Evolutionary conservation across 306 rosid species (phyloP), one percentile per base, ranked within the genome.

Genomic region (Cicer pinnatifidum): DNA sequence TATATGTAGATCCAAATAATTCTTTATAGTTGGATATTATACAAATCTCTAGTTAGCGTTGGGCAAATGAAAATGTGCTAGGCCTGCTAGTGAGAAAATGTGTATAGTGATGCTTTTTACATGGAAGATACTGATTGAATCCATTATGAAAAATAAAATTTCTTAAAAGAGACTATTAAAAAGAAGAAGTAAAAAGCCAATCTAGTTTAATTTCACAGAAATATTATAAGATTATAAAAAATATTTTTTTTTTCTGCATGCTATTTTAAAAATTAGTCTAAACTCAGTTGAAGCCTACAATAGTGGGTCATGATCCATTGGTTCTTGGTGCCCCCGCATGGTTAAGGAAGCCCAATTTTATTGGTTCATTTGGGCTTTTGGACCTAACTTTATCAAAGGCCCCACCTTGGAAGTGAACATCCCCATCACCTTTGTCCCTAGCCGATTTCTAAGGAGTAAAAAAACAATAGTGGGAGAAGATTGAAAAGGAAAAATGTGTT

Each of bases 291-390:
- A 75, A 85, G 80, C 83, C 83, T 75, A 80, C 82, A 39, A 7
- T 7, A 74, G 72, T 80, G 71, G 84, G 87, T 72, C 73, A 72
- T 23, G 72, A 76, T 50, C 17, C 45, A 11, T 71, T 3, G 13
- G 20, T 28, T 28, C 33, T 28, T 28, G 33, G 33, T 28, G 33
- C 70, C 60, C 75, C 70, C 41, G 75, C 80, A 75, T 85, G 85
- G 82, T 44, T 41, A 23, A 72, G 74, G 50, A 78, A 82, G 89
- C 80, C 90, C 91, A 80, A 6, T 41, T 51, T 0, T 15, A 83
- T 82, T 81, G 82, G 86, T 56, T 78, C 0, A 15, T 76, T 71
- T 80, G 88, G 91, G 89, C 91, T 81, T 79, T 63, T 50, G 38
- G 57, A 33, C 12, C 79, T 57, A 57, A 53, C 50, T 72, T 76